Conservation (phyloP, 495 filamentous ascomycete species). For the Jackrogersella multiformis region DNA sequence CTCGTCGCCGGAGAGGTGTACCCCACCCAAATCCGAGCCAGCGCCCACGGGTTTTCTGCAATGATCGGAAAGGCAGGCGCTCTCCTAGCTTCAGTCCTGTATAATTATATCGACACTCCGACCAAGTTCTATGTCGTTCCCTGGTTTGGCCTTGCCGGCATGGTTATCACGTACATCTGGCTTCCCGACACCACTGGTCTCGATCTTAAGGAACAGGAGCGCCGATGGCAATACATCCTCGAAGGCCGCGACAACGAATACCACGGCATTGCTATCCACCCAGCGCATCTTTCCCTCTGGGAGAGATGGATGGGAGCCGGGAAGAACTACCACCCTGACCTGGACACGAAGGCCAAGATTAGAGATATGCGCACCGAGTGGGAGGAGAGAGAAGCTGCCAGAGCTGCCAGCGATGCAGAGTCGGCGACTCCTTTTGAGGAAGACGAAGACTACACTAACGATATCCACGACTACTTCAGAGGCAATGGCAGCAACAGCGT, state of each 20-base stretch:
- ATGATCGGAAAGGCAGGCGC: conserved; percentile 86
- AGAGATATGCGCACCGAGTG: conserved; percentile 72
- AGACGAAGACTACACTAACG: conserved; percentile 54
- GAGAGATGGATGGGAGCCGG: conserved; percentile 76
- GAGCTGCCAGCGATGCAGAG: conserved; percentile 36
- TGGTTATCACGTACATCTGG: conserved; percentile 79
- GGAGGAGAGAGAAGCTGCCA: conserved; percentile 43
- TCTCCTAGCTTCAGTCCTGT: conserved; percentile 81
- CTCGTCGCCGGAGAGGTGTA: conserved; percentile 90
- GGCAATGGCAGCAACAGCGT: conserved; percentile 34
- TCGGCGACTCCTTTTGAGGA: conserved; percentile 41
- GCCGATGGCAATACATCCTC: conserved; percentile 83
- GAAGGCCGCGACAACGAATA: conserved; percentile 78
- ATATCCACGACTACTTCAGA: conserved; percentile 56
- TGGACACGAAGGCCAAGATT: conserved; percentile 81
- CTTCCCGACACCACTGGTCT: conserved; percentile 92
- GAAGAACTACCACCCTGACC: conserved; percentile 79
- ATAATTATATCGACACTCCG: conserved; percentile 84
- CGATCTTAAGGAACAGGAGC: conserved; percentile 93
- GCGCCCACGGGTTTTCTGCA: conserved; percentile 89
- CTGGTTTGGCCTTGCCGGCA: conserved; percentile 88
- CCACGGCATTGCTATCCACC: conserved; percentile 87
- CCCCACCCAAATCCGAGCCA: conserved; percentile 88
- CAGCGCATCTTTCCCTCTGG: conserved; percentile 83
- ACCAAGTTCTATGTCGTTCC: conserved; percentile 87